phyloP scores from a whole-genome alignment of 345 rosid genomes.

The Citrus sp. region DNA sequence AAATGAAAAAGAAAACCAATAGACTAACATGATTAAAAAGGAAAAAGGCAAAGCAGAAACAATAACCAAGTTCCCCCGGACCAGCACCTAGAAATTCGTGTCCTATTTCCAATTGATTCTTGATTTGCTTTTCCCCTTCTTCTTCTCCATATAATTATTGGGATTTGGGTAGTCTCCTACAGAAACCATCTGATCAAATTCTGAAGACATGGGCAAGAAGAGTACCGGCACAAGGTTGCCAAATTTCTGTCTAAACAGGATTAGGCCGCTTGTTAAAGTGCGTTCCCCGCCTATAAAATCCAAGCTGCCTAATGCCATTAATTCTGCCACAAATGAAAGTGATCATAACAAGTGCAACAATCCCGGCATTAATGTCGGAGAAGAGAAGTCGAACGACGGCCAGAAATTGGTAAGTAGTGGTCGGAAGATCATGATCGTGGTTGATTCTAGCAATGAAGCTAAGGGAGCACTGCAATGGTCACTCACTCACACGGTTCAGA shows the following conservation, averaged over 20 bases:
- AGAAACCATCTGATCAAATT: background rate
- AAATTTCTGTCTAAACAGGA: constrained; percentile 70
- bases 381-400: background rate
- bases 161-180: background rate
- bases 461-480: constrained; percentile 91
- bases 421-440: constrained; percentile 81
- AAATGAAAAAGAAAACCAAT: constrained; percentile 16
- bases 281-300: constrained; percentile 61
- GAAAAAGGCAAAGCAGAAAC: constrained; percentile 10
- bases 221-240: constrained; percentile 49
- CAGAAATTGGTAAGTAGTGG: constrained; percentile 30
- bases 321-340: constrained; percentile 6
- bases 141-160: constrained; percentile 9
- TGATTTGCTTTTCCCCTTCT: constrained; percentile 20
- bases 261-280: constrained; percentile 72
- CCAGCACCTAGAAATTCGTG: constrained; percentile 29
- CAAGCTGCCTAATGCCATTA: constrained; percentile 16
- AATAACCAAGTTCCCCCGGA: constrained; percentile 3
- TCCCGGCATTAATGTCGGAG: constrained; percentile 1
- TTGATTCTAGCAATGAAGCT: constrained; percentile 72
- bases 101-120: constrained; percentile 13
- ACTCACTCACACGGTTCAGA: constrained; percentile 77
- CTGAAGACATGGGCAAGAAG: constrained; percentile 38
- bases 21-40: constrained; percentile 22
- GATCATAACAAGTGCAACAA: constrained; percentile 15